A percentile compares a stretch with the other conserved stretches of the same genome.
Conservation (phyloP, 352 stramenopile species). For the Pythium dissimile region DNA sequence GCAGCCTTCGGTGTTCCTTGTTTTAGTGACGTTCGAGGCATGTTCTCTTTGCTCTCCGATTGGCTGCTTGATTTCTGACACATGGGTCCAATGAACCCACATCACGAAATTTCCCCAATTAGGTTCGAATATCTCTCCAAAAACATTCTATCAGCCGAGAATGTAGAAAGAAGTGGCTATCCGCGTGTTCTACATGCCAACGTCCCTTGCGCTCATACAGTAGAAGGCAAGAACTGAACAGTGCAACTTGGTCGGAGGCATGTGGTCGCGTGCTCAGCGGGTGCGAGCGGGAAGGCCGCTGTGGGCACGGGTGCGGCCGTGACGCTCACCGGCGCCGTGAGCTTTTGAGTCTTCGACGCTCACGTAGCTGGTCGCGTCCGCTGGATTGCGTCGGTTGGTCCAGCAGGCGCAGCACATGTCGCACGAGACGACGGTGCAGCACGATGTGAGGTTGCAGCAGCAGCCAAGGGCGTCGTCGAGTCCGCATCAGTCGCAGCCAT, state of each 20-base stretch:
- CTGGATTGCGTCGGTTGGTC: background rate
- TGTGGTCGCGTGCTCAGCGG: background rate
- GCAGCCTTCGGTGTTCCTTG: background rate
- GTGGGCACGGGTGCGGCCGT: background rate
- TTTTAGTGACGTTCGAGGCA: background rate
- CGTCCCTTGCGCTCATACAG: too few relatives aligned
- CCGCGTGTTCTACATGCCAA: too few relatives aligned
- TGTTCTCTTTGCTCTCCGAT: background rate
- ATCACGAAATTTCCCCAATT: background rate
- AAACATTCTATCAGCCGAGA: too few relatives aligned
- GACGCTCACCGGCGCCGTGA: background rate
- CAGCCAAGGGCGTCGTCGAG: conserved; percentile 3
- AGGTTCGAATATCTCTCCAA: too few relatives aligned
- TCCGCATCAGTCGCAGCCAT: conserved; percentile 10
- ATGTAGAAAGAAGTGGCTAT: too few relatives aligned
- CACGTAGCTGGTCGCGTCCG: background rate
- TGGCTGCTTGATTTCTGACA: background rate
- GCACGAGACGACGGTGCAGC: conserved; percentile 10
- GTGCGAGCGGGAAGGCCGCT: background rate
- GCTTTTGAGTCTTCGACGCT: background rate
- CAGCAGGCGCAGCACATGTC: conserved; percentile 3
- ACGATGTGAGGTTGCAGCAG: conserved; percentile 8
- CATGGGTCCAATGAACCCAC: background rate
- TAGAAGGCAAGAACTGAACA: too few relatives aligned
- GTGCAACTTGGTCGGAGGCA: background rate